Base-by-base conservation (phyloP, 495 filamentous ascomycete species). In the Venustampulla echinocandica region DNA sequence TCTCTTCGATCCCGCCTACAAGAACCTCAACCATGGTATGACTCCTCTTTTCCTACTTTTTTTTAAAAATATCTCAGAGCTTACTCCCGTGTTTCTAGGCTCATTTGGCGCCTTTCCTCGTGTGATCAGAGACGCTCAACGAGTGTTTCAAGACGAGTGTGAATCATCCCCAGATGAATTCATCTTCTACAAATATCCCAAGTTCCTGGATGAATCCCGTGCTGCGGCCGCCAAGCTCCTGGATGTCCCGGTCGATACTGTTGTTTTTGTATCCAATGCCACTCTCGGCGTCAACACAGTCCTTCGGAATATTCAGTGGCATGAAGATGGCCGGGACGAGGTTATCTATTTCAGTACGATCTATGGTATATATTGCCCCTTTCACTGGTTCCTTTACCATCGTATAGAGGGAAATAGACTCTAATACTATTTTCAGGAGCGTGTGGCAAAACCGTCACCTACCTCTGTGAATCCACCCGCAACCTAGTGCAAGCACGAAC, bases 11-110 rank as follows among this genome's bases (percentile, higher is more conserved):
- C 72, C 76, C 0, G 61, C 65, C 2, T 89, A 76, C 58, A 74
- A 70, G 19, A 87, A 88, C 52, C 66, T 95, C 51, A 95, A 95
- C 64, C 85, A 95, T 52, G 90, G 87, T 88, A 62, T 33, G 10
- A n/a, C n/a, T n/a, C n/a, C n/a, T n/a, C n/a, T n/a, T n/a, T n/a
- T n/a, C n/a, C n/a, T n/a, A n/a, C n/a, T n/a, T n/a, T n/a, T n/a
- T n/a, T n/a, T n/a, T n/a, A n/a, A n/a, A n/a, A n/a, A n/a, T n/a
- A n/a, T n/a, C n/a, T n/a, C n/a, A n/a, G n/a, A n/a, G n/a, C n/a
- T n/a, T n/a, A n/a, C n/a, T n/a, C n/a, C n/a, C n/a, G n/a, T n/a
- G n/a, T n/a, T n/a, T n/a, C n/a, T 46, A 83, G 86, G 87, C 45
- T 88, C 89, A 18, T 95, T 84, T 62, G 89, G 89, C 14, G 76